Evolutionary conservation across 345 rosid species (phyloP), one percentile per base, ranked within the genome.

Genomic region (Camelina hispida): DNA sequence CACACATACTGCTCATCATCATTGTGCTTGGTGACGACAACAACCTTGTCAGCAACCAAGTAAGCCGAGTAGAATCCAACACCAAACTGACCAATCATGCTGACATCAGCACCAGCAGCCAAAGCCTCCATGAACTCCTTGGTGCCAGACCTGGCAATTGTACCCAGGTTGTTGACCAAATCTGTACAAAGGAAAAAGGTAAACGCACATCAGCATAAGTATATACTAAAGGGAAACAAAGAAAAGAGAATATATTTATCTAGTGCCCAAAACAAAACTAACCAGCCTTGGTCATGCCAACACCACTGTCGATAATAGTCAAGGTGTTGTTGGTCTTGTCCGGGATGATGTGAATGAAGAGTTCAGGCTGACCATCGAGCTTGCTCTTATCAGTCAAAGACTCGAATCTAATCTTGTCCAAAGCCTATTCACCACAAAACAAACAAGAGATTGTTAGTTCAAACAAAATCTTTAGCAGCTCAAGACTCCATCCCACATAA

Each of bases 221-320:
- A 30, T 9, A 10, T 6, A 10, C 22, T 25, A 25, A 37, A 20
- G 0, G 4, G 16, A 1, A 12, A n/a, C 42, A n/a, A 43, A 43
- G 4, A 43, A 4, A 44, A 2, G 1, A 37, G 15, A 37, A 15
- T 1, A 0, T 20, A 20, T 20, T n/a, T 3, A 28, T 6, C 2
- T 3, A 4, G 2, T 10, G n/a, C 35, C 18, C 1, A 4, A 6
- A 58, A 11, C 0, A 7, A 35, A 5, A 78, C 89, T 52, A 17
- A 91, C 97, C 97, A 82, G 94, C 97, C 67, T 91, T 91, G 44
- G 97, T 89, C 97, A 91, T 91, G 6, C 97, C 97, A 46, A 91
- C 51, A 68, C 94, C 97, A 76, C 95, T 89, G 77, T 91, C 97
- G 16, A 85, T 83, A 30, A 91, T 87, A 32, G 97, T 34, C 79